phyloP scores from a whole-genome alignment of 768 basidiomycete species.

The Calvatia gigantea region DNA sequence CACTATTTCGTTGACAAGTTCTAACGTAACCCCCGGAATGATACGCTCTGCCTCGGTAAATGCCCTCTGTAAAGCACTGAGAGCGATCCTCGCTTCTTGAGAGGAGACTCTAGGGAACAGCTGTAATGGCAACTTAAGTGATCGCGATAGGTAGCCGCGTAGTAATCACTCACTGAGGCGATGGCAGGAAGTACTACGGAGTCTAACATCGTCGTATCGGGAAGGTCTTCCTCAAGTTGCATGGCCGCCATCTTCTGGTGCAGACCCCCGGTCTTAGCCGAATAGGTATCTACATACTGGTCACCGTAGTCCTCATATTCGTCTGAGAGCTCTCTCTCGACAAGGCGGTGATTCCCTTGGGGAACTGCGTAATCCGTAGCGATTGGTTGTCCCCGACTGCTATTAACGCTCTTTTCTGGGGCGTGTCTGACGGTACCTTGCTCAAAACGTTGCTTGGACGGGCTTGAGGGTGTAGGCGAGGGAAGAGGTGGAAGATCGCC shows the following conservation, averaged over 20 bases:
- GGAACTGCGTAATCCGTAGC: conserved; percentile 16
- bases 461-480: conserved; percentile 22
- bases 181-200: conserved; percentile 96
- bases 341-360: conserved; percentile 26
- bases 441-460: conserved; percentile 32
- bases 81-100: conserved; percentile 84
- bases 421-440: conserved; percentile 70
- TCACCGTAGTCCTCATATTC: conserved; percentile 67
- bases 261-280: conserved; percentile 39
- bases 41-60: conserved; percentile 94
- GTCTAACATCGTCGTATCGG: conserved; percentile 91
- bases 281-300: conserved; percentile 48
- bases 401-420: conserved; percentile 26
- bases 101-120: conserved; percentile 90
- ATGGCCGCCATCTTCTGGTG: conserved; percentile 46
- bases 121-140: conserved; percentile 36
- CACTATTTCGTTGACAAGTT: conserved; percentile 91
- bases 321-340: conserved; percentile 51
- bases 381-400: background rate
- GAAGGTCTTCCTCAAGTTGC: conserved; percentile 55
- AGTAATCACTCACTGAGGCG: conserved; percentile 66
- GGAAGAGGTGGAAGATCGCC: conserved; percentile 63
- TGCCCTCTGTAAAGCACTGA: conserved; percentile 84
- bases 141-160: background rate
- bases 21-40: conserved; percentile 92